Base-by-base conservation (phyloP, 768 basidiomycete species). In the Artomyces pyxidatus region DNA sequence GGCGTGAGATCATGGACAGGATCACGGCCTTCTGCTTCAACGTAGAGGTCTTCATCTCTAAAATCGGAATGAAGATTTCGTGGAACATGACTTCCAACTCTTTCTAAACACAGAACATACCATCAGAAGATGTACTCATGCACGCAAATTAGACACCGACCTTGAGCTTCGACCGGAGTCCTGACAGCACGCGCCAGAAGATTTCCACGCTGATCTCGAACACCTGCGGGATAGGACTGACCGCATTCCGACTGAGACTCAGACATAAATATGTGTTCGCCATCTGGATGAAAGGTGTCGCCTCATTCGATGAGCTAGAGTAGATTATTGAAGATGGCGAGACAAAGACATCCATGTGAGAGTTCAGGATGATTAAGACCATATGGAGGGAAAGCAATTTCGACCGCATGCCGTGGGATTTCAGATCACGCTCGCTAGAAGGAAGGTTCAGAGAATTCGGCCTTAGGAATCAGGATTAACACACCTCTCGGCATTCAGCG, bases 121-220 rank as follows among this genome's bases (percentile, higher is more conserved):
- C 27, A 17, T n/a, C n/a, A n/a, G n/a, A n/a, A 23, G n/a, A 42
- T 30, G 23, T 12, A 12, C 10, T n/a, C 25, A 22, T 12, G n/a
- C 29, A 25, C 25, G 7, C 32, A 12, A n/a, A 22, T n/a, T 11
- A 17, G 11, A 22, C 7, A n/a, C 3, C 29, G 56, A 90, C 93
- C 83, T 99, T 99, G 57, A 99, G 78, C 70, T 90, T 95, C 16
- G 89, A 90, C 25, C 96, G 80, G 81, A 99, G 84, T 10, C 91
- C 88, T 38, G 86, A 81, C n/a, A 98, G 65, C 42, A 96, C 87
- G 58, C 90, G 79, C 92, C 95, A 97, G 68, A 98, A 98, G 51
- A 98, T 96, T 69, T 98, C 96, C 42, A 97, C 94, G 60, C 91
- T 92, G 45, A 93, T 82, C 63, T 99, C 96, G 65, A 99, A 99